These are phyloP conservation scores for Fusarium zealandicum DNA, from an alignment of 2,329 filamentous ascomycete genomes.

Conservation along the genomic window DNA sequence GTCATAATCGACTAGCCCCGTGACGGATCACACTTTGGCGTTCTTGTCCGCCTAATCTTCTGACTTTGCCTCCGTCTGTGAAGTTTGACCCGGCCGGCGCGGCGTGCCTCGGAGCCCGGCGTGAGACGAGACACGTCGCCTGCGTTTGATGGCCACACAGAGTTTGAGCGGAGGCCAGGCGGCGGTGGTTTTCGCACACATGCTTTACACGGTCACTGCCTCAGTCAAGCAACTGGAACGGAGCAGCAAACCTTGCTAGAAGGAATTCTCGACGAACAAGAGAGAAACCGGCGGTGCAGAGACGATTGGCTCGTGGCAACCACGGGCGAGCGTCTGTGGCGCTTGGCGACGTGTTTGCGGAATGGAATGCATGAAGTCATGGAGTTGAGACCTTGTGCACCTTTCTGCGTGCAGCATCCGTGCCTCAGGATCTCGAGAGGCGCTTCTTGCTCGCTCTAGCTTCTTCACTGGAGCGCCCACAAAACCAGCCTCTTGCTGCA, in stretches of 20 bases:
- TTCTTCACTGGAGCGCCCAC: conserved; percentile 1
- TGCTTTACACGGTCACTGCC: conserved; percentile 25
- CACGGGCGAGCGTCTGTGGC: conserved; percentile 27
- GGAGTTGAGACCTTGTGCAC: conserved; percentile 32
- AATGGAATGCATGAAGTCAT: conserved; percentile 49
- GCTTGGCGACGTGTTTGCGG: conserved; percentile 41
- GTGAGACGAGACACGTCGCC: conserved; percentile 12
- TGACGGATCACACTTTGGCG: conserved; percentile 36
- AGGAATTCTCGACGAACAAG: conserved; percentile 33
- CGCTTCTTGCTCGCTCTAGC: conserved; percentile 9
- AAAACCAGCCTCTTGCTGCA: conserved; percentile 27
- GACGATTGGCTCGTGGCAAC: conserved; percentile 32
- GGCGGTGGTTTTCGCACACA: conserved; percentile 17
- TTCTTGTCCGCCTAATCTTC: conserved; percentile 10
- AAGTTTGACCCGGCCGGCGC: conserved; percentile 25
- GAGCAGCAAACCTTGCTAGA: conserved; percentile 37
- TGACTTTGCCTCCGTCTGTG: conserved; percentile 35
- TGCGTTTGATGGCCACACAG: conserved; percentile 22
- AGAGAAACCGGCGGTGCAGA: conserved; percentile 21
- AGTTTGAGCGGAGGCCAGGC: conserved; percentile 31
- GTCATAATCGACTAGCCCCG: conserved; percentile 38
- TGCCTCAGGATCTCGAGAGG: conserved; percentile 21
- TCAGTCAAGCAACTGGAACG: conserved; percentile 36
- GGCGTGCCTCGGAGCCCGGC: conserved; percentile 28
- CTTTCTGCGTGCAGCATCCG: conserved; percentile 13